Conservation (phyloP, 1,284 basidiomycete genomes). For the Ganoderma lingzhi region DNA sequence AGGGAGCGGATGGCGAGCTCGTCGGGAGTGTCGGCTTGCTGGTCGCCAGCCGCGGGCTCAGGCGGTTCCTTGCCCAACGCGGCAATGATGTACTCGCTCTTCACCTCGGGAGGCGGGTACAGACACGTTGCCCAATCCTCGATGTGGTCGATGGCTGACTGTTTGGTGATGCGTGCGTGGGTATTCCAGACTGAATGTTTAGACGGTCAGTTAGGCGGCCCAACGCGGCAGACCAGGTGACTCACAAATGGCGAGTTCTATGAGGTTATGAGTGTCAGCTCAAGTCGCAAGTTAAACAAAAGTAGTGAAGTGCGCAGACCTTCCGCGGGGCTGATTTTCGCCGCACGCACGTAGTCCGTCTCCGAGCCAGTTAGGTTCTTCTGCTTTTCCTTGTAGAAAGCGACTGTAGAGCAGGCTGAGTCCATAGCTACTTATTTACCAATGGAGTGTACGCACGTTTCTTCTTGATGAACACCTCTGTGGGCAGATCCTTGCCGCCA, state of each 20-base stretch:
- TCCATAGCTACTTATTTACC: not conserved
- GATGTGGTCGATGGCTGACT: constrained; percentile 65
- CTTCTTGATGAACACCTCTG: constrained; percentile 79
- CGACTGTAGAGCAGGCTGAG: constrained; percentile 53
- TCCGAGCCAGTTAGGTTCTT: constrained; percentile 58
- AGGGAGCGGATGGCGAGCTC: constrained; percentile 75
- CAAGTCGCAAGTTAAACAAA: not conserved
- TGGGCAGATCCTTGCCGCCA: constrained; percentile 73
- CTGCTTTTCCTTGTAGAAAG: constrained; percentile 77
- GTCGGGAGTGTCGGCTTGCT: constrained; percentile 70
- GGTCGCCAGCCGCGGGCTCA: constrained; percentile 13
- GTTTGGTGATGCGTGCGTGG: constrained; percentile 60
- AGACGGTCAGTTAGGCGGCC: constrained; percentile 14
- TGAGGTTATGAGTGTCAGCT: not conserved
- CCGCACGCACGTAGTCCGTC: constrained; percentile 56
- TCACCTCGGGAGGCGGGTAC: constrained; percentile 55
- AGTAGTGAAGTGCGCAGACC: constrained; percentile 48
- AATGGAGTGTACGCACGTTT: constrained; percentile 51
- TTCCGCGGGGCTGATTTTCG: constrained; percentile 74
- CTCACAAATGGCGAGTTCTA: constrained; percentile 70
- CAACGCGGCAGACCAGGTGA: constrained; percentile 19
- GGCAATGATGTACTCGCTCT: constrained; percentile 42
- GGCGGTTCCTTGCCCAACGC: constrained; percentile 20
- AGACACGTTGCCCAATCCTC: constrained; percentile 49
- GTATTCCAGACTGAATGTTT: constrained; percentile 72